Base-by-base conservation (phyloP, 441 rosid species). In the Gossypium gossypioides region DNA sequence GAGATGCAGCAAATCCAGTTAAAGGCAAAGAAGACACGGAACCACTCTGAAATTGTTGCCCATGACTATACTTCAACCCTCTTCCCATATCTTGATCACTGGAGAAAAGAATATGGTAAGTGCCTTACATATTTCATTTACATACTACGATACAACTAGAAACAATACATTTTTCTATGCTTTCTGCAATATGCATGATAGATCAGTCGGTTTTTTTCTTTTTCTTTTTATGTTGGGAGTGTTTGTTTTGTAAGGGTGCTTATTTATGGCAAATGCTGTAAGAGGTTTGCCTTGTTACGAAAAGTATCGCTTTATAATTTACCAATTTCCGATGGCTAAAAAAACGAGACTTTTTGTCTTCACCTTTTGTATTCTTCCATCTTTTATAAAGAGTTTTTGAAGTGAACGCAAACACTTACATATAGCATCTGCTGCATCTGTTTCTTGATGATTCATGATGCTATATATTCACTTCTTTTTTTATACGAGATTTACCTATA, bases 31-130 rank as follows among this genome's bases (percentile, higher is more conserved):
- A 77, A 66, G 42, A 71, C 21, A 55, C 75, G 70, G 55, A 24
- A 19, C 34, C 63, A 71, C 52, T 66, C 73, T 44, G 80, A 80
- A 54, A 77, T 84, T 29, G 70, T 89, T 15, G 86, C 87, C 4
- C 93, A 85, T 70, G 95, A 88, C 77, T 89, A 87, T 59, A 84
- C 95, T 8, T 85, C 87, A 19, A 78, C 90, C 24, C 77, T 91
- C 70, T 91, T 89, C 68, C 97, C 97, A 0, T 91, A 88, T 72
- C 84, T 89, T 1, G 88, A 88, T 4, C 89, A 81, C 24, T 91
- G 97, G 97, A 78, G 89, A 75, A 87, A 86, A 75, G 68, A 81
- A 81, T 89, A 88, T 51, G 97, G 97, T 91, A 81, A 32, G 74
- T 8, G 6, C 44, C 32, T 52, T 42, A 4, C 7, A 12, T 5